Evolutionary conservation across 2,329 filamentous ascomycete species (phyloP).

Genomic region (Phyllosticta citrichinensis): DNA sequence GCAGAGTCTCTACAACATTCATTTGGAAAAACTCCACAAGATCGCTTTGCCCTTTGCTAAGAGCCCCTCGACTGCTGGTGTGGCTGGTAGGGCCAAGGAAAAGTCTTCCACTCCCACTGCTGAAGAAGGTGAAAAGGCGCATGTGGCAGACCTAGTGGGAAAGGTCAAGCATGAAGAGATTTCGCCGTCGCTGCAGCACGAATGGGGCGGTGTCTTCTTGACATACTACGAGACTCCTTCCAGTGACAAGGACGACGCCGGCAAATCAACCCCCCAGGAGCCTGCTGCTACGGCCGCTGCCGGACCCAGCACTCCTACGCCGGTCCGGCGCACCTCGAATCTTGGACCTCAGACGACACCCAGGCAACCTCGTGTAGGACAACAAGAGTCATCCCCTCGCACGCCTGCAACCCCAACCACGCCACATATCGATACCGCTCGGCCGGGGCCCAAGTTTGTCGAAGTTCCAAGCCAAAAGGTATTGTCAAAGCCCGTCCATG

Average conservation of each 20-base stretch:
- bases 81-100: constrained; percentile 65
- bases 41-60: constrained; percentile 75
- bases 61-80: constrained; percentile 39
- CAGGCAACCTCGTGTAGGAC: constrained; percentile 35
- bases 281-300: constrained; percentile 23
- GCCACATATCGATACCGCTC: constrained; percentile 14
- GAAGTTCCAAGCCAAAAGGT: constrained; percentile 50
- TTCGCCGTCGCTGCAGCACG: constrained; percentile 48
- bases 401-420: constrained; percentile 34
- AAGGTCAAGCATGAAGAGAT: constrained; percentile 51
- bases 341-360: constrained; percentile 42
- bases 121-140: constrained; percentile 27
- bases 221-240: constrained; percentile 58
- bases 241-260: constrained; percentile 17
- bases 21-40: constrained; percentile 70
- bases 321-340: constrained; percentile 55
- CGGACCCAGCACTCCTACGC: constrained; percentile 62
- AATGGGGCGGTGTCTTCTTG: constrained; percentile 72
- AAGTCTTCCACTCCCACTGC: constrained; percentile 40
- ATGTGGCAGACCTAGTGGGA: constrained; percentile 59
- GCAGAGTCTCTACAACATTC: constrained; percentile 69
- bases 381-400: constrained; percentile 40
- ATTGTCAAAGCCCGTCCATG: constrained; percentile 30
- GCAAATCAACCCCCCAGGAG: constrained; percentile 17
- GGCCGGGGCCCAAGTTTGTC: constrained; percentile 33